These are phyloP conservation scores for Xylaria hypoxylon DNA, from an alignment of 2,329 filamentous ascomycete genomes.

Conservation along the genomic window DNA sequence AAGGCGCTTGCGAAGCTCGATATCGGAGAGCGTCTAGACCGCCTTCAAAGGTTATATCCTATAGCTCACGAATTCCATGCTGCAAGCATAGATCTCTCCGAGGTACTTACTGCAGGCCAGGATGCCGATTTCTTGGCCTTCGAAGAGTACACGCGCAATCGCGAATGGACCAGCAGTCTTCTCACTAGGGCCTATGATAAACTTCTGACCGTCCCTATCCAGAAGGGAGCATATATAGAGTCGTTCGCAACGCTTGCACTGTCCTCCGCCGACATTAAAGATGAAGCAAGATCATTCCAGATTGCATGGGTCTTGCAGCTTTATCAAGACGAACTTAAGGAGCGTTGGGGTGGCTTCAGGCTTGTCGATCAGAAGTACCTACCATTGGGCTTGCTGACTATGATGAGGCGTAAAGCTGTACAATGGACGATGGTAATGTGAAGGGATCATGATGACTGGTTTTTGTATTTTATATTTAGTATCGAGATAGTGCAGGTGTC, in stretches of 20 bases:
- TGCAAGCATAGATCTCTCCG: neutral
- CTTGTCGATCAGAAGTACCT: conserved; percentile 56
- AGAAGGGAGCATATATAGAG: conserved; percentile 43
- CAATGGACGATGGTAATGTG: conserved; percentile 56
- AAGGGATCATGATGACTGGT: conserved; percentile 8
- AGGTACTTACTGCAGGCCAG: conserved; percentile 30
- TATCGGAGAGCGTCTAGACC: conserved; percentile 14
- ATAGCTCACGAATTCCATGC: neutral
- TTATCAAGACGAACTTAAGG: conserved; percentile 51
- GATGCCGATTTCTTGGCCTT: conserved; percentile 50
- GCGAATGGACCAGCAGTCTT: conserved; percentile 43
- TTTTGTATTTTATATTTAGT: no score
- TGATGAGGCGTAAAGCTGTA: conserved; percentile 56
- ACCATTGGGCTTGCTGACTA: conserved; percentile 53
- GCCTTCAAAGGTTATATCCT: conserved; percentile 12
- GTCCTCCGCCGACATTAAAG: conserved; percentile 14
- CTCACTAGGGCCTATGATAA: conserved; percentile 43
- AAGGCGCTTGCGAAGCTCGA: conserved; percentile 46
- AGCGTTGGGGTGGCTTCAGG: conserved; percentile 52
- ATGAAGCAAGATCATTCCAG: conserved; percentile 42
- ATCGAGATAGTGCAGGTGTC: neutral
- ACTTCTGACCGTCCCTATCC: conserved; percentile 46
- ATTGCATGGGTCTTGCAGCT: conserved; percentile 54
- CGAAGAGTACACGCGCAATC: conserved; percentile 52
- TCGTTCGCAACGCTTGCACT: conserved; percentile 44